phyloP scores from a whole-genome alignment of 202 grass and related monocot genomes.

The Schoenoplectus triqueter region DNA sequence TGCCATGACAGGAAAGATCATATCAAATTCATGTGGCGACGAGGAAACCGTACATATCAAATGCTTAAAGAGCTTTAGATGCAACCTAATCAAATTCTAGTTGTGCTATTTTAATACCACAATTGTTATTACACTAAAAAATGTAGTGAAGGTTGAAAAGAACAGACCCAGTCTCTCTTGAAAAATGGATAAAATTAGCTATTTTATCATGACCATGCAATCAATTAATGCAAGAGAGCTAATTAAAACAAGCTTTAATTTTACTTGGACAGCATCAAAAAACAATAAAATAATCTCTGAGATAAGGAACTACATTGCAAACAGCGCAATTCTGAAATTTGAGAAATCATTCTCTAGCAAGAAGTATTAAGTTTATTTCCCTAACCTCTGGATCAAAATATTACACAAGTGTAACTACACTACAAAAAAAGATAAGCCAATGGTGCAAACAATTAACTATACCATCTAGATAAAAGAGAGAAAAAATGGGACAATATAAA shows the following conservation, averaged over 20 bases:
- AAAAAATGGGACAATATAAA: conserved; percentile 17
- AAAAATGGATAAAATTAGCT: neutral
- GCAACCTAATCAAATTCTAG: conserved; percentile 5
- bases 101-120: neutral
- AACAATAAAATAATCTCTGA: conserved; percentile 17
- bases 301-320: conserved; percentile 11
- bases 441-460: conserved; percentile 26
- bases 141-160: neutral
- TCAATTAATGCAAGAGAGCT: neutral
- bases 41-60: neutral
- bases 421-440: conserved; percentile 12
- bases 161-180: neutral
- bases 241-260: neutral
- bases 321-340: conserved; percentile 3
- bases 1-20: conserved; percentile 1
- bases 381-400: conserved; percentile 24
- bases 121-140: neutral
- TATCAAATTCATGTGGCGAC: neutral
- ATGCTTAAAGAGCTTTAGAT: neutral
- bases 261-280: neutral
- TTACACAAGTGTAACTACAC: conserved; percentile 18
- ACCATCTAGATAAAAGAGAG: conserved; percentile 33
- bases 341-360: neutral
- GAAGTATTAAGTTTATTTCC: conserved; percentile 9
- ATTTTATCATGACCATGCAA: neutral